Evolutionary conservation across 176 grass and related monocot genomes (phyloP), one percentile per base, ranked within the genome.

Genomic region (Eragrostis curvula): DNA sequence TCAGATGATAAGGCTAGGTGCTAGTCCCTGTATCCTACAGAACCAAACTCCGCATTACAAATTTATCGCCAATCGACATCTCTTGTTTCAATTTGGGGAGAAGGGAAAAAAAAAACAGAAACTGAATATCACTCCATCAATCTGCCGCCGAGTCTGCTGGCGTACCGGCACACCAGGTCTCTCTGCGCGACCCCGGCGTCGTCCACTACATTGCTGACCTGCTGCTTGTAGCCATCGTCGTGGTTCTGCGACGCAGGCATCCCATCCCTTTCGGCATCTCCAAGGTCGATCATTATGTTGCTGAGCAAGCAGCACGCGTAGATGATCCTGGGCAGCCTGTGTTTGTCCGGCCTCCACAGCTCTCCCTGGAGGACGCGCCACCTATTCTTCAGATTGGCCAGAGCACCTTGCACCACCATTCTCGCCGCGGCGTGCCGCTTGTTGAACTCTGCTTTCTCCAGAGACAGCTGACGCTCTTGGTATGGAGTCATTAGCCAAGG

Each of bases 261-360:
- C 60, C 70, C 72, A 45, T 73, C 76, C 39, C 32, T 81, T 52
- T 67, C 51, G 6, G 23, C 17, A 40, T 87, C 91, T 71, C 85
- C 67, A 4, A 85, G 67, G 61, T 93, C 91, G 59, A 89, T 93
- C 83, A 89, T 87, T 62, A 93, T 89, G 73, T 93, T 93, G 60
- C 53, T 86, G 66, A 93, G 87, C 77, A 93, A 75, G 84, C 91
- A 93, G 87, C 91, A 93, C 41, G 79, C 91, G 58, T 89, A 86
- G 73, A 93, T 93, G 65, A 93, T 93, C 78, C 85, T 61, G 12
- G 85, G 79, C 30, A 87, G 46, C 30, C 79, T 42, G n/a, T 87
- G 85, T 53, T 82, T 87, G 74, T 87, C 85, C 39, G 85, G 79
- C 29, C 79, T 77, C 85, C 85, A 87, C 45, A 87, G 36, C 73